Conservation (phyloP, 228 moss, liverwort and hornwort genomes). For the Sphagnum magellanicum region DNA sequence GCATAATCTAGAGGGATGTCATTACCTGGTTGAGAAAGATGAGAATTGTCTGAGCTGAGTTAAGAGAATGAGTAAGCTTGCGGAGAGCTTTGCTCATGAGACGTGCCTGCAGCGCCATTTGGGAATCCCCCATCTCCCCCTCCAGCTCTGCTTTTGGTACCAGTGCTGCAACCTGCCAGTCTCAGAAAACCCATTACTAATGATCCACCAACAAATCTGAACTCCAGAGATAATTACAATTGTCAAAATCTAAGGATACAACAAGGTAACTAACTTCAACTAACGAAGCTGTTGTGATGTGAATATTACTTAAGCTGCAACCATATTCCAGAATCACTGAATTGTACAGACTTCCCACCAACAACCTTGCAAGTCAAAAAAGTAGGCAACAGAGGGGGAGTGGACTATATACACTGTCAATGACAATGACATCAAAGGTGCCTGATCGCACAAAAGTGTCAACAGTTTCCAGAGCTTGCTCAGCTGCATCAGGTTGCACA, state of each 20-base stretch:
- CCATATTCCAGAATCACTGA: neutral
- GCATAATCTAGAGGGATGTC: neutral
- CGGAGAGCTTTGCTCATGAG: conserved; percentile 86
- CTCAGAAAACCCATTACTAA: neutral
- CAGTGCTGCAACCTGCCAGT: conserved; percentile 70
- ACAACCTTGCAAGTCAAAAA: neutral
- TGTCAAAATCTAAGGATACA: neutral
- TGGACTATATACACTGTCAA: conserved; percentile 65
- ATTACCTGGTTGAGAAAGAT: conserved; percentile 81
- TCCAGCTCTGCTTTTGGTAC: conserved; percentile 86
- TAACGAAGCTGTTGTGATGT: neutral
- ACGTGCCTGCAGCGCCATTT: conserved; percentile 80
- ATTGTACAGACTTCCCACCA: neutral
- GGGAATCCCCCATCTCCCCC: conserved; percentile 74
- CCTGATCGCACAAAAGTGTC: conserved; percentile 71
- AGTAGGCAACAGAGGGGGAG: neutral
- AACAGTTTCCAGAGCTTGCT: conserved; percentile 70
- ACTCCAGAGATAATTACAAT: neutral
- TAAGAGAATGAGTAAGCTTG: conserved; percentile 68
- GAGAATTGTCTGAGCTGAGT: conserved; percentile 57
- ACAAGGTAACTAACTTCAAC: neutral
- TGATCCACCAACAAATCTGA: neutral
- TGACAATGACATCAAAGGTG: conserved; percentile 61
- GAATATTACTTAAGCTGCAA: neutral
- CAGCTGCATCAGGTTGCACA: conserved; percentile 77